These are phyloP conservation scores for Rhododendron griersonianum DNA, from an alignment of 148 eudicot species.

Conservation along the genomic window DNA sequence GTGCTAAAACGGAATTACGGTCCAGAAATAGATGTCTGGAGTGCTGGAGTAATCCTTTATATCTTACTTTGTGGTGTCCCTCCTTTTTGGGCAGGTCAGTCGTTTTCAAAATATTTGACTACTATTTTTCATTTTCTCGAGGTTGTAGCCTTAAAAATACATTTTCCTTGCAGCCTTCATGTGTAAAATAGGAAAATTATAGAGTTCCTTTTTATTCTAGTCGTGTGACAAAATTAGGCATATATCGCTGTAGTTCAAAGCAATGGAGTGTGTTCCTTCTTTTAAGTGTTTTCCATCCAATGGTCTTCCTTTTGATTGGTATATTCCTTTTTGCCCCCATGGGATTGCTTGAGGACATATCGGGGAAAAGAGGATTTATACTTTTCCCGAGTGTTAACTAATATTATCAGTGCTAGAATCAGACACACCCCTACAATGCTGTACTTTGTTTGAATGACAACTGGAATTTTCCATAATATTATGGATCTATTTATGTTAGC, in stretches of 20 bases:
- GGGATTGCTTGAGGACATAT: background rate
- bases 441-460: background rate
- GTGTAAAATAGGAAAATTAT: background rate
- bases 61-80: conserved; percentile 63
- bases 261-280: background rate
- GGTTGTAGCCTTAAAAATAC: background rate
- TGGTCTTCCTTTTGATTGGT: background rate
- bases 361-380: background rate
- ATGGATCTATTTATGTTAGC: background rate
- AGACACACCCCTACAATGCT: background rate
- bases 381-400: background rate
- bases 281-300: background rate
- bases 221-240: background rate
- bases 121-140: background rate
- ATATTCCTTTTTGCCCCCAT: background rate
- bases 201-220: background rate
- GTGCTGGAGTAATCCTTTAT: conserved; percentile 59
- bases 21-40: conserved; percentile 56
- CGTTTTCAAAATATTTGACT: background rate
- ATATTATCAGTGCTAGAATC: background rate
- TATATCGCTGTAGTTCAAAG: background rate
- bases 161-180: background rate
- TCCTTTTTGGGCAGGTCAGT: conserved; percentile 58
- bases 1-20: conserved; percentile 56
- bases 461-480: background rate